Evolutionary conservation across 345 rosid species (phyloP), one percentile per base, ranked within the genome.

Genomic region (Combretum micranthum): DNA sequence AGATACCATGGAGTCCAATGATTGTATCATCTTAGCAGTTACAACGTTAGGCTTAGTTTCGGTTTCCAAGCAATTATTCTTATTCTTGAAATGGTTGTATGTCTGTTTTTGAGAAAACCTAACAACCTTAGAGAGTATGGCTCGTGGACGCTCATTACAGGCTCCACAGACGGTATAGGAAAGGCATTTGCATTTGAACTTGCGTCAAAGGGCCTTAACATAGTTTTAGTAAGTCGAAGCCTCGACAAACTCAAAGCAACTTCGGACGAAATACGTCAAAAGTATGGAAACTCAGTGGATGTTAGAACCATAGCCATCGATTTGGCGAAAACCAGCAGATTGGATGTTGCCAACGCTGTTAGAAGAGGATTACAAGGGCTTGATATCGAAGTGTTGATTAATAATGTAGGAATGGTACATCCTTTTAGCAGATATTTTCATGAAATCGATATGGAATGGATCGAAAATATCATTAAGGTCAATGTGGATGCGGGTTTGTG

Each of bases 101-200:
- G 74, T 62, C 42, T 53, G 44, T 61, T 65, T 73, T 68, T 73
- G 26, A 58, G 78, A 22, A 70, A 67, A 3, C 56, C 55, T 8
- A 73, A 73, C 63, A 55, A 73, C 59, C 67, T 73, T 25, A 69
- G 62, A 52, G 69, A 73, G 20, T 73, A 73, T 47, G 78, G 78
- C 12, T 69, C 74, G 3, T 73, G 78, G 78, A 74, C 78, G 17
- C 62, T 73, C 3, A 71, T 73, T 11, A 73, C 74, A 5, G n/a
- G 78, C 2, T 62, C 78, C 43, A 73, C 78, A 20, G 78, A 69
- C 43, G 74, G 78, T 32, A 73, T 73, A 44, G 78, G 78, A n/a
- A 4, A 73, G 16, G 74, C 59, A 12, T 73, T 73, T 43, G 71
- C 78, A 20, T 69, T 73, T 15, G 74, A 69, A 18, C 47, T 73